Percentiles rank a stretch among this genome's conserved stretches.
Evolutionary conservation across 2,329 filamentous ascomycete genomes (phyloP).

Genomic region (Exophiala sp.): DNA sequence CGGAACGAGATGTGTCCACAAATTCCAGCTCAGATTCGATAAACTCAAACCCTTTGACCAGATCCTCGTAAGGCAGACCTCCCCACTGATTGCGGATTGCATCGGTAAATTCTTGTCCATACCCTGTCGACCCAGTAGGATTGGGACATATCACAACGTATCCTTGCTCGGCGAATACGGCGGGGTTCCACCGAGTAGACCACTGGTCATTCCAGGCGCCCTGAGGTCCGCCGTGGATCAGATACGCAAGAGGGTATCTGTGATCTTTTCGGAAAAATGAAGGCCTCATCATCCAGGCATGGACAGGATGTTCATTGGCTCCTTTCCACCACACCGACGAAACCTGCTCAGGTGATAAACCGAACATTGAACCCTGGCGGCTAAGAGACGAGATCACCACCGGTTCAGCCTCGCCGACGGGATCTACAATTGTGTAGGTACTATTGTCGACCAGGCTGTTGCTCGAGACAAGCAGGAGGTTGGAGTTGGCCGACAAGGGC

Average conservation of each 20-base stretch:
- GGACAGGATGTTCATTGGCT: conserved; percentile 40
- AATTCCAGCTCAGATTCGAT: conserved; percentile 47
- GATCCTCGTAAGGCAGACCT: conserved; percentile 50
- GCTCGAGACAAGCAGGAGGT: conserved; percentile 40
- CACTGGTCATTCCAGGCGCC: conserved; percentile 50
- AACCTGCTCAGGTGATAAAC: conserved; percentile 39
- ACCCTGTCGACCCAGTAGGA: conserved; percentile 53
- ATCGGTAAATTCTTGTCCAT: conserved; percentile 51
- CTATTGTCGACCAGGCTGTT: conserved; percentile 43
- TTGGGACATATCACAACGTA: conserved; percentile 57
- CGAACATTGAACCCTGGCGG: conserved; percentile 36
- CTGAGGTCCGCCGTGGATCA: conserved; percentile 51
- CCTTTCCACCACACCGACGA: conserved; percentile 44
- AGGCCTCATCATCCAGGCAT: conserved; percentile 45
- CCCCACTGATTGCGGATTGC: conserved; percentile 50
- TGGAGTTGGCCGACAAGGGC: conserved; percentile 33
- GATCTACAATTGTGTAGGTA: conserved; percentile 39
- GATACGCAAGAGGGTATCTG: conserved; percentile 50
- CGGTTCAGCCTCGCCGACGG: conserved; percentile 30
- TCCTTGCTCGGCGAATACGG: conserved; percentile 55
- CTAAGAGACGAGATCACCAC: conserved; percentile 37
- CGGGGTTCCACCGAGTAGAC: conserved; percentile 51
- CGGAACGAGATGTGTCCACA: conserved; percentile 49
- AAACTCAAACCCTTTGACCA: conserved; percentile 50
- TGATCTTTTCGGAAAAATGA: conserved; percentile 41